Conservation (phyloP, 306 rosid genomes). For the Calophaca sinica region DNA sequence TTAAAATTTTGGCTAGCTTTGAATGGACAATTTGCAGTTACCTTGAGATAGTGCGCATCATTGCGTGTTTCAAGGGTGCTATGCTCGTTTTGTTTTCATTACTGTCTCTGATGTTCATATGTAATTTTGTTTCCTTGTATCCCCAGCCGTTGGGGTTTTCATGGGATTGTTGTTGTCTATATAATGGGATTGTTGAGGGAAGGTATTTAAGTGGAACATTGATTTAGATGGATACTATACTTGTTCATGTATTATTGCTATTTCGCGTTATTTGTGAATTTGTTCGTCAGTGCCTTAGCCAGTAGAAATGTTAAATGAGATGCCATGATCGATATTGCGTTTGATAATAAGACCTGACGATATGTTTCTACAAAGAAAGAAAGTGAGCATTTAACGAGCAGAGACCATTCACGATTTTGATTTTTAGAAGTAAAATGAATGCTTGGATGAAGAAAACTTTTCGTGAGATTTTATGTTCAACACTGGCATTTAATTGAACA, state of each 20-base stretch:
- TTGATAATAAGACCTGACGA: no score
- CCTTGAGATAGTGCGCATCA: constrained; percentile 39
- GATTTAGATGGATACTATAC: constrained; percentile 20
- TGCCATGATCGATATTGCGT: no score
- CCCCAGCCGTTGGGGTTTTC: constrained; percentile 13
- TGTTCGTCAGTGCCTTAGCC: not conserved
- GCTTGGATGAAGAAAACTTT: no score
- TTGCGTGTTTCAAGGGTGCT: constrained; percentile 49
- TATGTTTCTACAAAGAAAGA: no score
- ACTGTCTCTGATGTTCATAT: constrained; percentile 45
- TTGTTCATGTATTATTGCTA: constrained; percentile 34
- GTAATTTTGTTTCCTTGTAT: constrained; percentile 44
- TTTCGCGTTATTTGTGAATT: constrained; percentile 34
- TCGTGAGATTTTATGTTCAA: no score
- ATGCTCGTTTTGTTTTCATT: constrained; percentile 48
- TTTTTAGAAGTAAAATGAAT: no score
- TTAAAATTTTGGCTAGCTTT: constrained; percentile 70
- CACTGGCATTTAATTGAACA: no score
- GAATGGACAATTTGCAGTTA: constrained; percentile 57
- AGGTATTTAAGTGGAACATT: constrained; percentile 37
- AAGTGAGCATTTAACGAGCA: no score
- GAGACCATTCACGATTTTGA: no score
- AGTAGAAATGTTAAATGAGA: no score
- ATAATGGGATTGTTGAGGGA: constrained; percentile 36
- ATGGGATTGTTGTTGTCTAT: constrained; percentile 43